A percentile compares a stretch with the other conserved stretches of the same genome.
phyloP scores from a whole-genome alignment of 2,329 filamentous ascomycete genomes.

The Pyrenophora teres region DNA sequence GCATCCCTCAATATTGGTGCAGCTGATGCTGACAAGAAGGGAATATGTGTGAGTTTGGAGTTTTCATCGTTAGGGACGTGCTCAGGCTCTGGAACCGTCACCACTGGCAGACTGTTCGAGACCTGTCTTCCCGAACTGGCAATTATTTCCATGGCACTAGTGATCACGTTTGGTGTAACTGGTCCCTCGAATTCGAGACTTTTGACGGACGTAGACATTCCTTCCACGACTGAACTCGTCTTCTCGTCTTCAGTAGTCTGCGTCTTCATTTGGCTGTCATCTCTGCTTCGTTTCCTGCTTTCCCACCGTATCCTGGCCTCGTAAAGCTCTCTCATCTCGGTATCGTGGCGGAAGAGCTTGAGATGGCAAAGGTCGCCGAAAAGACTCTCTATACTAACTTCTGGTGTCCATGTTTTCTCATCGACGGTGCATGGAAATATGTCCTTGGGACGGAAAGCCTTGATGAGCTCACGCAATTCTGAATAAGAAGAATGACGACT shows the following conservation, averaged over 20 bases:
- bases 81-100: too few species aligned
- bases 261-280: slow-evolving; percentile 21
- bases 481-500: slow-evolving; percentile 86
- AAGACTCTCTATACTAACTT: slow-evolving; percentile 66
- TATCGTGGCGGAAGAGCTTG: slow-evolving; percentile 67
- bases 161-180: not conserved
- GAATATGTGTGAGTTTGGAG: not conserved
- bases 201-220: too few species aligned
- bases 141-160: not conserved
- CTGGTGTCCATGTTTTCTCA: slow-evolving; percentile 64
- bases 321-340: slow-evolving; percentile 57
- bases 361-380: slow-evolving; percentile 73
- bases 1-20: not conserved
- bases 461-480: slow-evolving; percentile 74
- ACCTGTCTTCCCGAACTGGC: not conserved
- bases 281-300: slow-evolving; percentile 12
- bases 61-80: not conserved
- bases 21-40: not conserved
- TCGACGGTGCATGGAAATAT: slow-evolving; percentile 80
- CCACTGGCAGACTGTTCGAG: not conserved
- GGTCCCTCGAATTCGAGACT: not conserved
- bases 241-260: slow-evolving; percentile 7
- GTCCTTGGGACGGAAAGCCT: slow-evolving; percentile 71
- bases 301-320: slow-evolving; percentile 18
- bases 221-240: not conserved